These are phyloP conservation scores for Cymbidium sinense DNA, from an alignment of 106 monocot genomes.

Conservation along the genomic window DNA sequence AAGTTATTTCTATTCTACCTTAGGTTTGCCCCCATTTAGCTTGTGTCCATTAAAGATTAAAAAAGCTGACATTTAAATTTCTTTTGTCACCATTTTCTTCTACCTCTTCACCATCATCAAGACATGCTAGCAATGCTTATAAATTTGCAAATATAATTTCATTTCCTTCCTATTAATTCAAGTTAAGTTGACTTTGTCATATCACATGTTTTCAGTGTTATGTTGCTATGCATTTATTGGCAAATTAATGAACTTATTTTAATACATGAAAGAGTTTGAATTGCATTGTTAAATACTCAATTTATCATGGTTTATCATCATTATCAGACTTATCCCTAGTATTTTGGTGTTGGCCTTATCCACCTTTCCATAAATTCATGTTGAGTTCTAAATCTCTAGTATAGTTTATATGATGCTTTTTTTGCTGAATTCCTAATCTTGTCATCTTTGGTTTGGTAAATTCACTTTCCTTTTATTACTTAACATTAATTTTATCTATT, in stretches of 20 bases:
- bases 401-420: not conserved
- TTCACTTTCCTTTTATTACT: not conserved
- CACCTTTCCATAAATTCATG: not conserved
- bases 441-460: not conserved
- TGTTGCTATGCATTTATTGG: not conserved
- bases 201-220: not conserved
- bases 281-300: not conserved
- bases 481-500: not conserved
- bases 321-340: not conserved
- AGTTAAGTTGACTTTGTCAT: not conserved
- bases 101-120: not conserved
- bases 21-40: not conserved
- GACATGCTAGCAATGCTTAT: not conserved
- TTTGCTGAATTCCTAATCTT: not conserved
- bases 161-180: not conserved
- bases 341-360: not conserved
- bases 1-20: too few relatives aligned
- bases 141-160: too few relatives aligned
- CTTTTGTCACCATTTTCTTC: not conserved
- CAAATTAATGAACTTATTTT: not conserved
- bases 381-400: not conserved
- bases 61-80: not conserved
- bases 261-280: not conserved
- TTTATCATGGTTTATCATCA: not conserved
- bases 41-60: not conserved